A percentile compares a stretch with the other conserved stretches of the same genome.
These are phyloP conservation scores for Porpolomopsis calyptriformis DNA, from an alignment of 768 basidiomycete species.

Conservation along the genomic window DNA sequence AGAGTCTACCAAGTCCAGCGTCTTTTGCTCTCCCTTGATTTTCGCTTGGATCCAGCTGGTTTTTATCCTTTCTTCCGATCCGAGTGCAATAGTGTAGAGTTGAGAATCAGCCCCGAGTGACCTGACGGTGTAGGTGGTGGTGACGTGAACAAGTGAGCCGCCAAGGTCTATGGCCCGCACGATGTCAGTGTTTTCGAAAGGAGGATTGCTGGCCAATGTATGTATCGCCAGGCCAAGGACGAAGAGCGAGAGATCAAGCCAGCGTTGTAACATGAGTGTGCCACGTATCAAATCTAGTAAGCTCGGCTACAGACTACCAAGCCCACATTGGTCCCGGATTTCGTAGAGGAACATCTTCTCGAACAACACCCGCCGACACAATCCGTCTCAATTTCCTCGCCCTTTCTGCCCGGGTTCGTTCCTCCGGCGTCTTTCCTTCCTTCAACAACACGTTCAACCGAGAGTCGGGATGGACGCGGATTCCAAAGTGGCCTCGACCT, in stretches of 20 bases:
- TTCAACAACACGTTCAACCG: constrained; percentile 66
- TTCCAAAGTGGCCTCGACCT: constrained; percentile 73
- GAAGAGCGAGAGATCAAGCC: constrained; percentile 38
- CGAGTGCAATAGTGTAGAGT: constrained; percentile 59
- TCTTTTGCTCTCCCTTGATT: constrained; percentile 55
- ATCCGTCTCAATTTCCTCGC: constrained; percentile 63
- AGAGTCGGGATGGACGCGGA: constrained; percentile 67
- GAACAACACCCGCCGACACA: constrained; percentile 65
- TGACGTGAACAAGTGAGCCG: constrained; percentile 79
- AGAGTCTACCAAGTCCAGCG: constrained; percentile 42
- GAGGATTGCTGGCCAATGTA: constrained; percentile 30
- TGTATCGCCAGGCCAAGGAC: constrained; percentile 31
- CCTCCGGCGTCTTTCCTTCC: constrained; percentile 69
- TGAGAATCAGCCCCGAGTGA: constrained; percentile 51
- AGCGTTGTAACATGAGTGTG: constrained; percentile 37
- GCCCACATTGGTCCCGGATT: constrained; percentile 67
- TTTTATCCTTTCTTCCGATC: constrained; percentile 47
- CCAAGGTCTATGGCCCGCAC: constrained; percentile 85
- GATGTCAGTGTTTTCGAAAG: constrained; percentile 83
- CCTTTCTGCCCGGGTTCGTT: constrained; percentile 52
- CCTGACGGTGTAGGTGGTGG: constrained; percentile 79
- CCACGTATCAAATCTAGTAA: neutral
- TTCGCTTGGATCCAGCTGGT: constrained; percentile 75
- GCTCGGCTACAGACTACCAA: constrained; percentile 41
- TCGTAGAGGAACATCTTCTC: constrained; percentile 72